These are phyloP conservation scores for Rubia occidens DNA, from an alignment of 305 asterid genomes.

Conservation along the genomic window DNA sequence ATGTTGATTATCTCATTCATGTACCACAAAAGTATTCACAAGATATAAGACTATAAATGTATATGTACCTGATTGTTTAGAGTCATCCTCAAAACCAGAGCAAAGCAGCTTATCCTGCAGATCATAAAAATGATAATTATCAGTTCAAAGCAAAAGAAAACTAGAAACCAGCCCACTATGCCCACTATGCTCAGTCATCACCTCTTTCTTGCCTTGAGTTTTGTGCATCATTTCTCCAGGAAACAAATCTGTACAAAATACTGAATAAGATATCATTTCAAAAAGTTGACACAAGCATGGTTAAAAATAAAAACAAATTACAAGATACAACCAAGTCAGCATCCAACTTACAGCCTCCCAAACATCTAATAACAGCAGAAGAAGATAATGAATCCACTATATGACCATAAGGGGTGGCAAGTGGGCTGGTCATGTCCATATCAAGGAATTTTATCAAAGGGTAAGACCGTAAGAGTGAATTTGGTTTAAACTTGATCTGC, in stretches of 20 bases:
- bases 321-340: not conserved
- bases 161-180: constrained; percentile 1
- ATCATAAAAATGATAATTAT: constrained; percentile 11
- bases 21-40: not conserved
- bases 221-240: constrained; percentile 52
- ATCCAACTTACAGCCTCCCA: not conserved
- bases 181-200: constrained; percentile 17
- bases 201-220: constrained; percentile 45
- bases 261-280: constrained; percentile 1
- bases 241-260: constrained; percentile 22
- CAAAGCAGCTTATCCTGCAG: constrained; percentile 60
- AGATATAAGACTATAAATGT: constrained; percentile 8
- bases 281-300: constrained; percentile 1
- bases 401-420: not conserved
- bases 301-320: not conserved
- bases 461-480: not conserved
- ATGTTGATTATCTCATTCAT: not conserved
- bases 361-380: not conserved
- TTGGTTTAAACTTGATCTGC: not conserved
- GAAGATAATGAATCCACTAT: not conserved
- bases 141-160: constrained; percentile 12
- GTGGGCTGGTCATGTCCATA: not conserved
- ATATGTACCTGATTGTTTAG: constrained; percentile 57
- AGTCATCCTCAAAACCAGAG: constrained; percentile 45
- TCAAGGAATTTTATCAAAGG: not conserved